phyloP scores from a whole-genome alignment of 257 asterid genomes.

The Voacanga thouarsii region DNA sequence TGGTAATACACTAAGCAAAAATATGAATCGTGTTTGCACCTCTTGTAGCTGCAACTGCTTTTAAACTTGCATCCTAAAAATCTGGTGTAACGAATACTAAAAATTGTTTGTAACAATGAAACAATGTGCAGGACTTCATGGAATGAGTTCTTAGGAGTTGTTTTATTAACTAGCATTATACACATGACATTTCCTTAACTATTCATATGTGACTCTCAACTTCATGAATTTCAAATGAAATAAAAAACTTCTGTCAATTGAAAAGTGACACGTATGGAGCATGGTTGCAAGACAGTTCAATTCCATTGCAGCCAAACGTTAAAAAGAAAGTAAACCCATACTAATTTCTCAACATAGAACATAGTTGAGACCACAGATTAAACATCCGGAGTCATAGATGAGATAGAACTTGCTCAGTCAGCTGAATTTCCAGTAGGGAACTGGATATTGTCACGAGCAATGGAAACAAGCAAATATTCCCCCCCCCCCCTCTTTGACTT shows the following conservation, averaged over 20 bases:
- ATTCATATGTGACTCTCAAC: background rate
- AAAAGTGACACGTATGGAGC: background rate
- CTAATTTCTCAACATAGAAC: background rate
- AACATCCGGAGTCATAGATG: background rate
- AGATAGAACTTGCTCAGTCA: background rate
- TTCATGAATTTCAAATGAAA: background rate
- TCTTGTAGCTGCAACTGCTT: background rate
- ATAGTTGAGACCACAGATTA: background rate
- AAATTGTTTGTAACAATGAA: background rate
- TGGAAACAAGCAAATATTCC: too few relatives aligned
- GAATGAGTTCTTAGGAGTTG: background rate
- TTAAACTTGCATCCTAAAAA: background rate
- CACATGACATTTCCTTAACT: background rate
- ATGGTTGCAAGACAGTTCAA: too few relatives aligned
- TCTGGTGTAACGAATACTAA: background rate
- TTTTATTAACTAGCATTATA: background rate
- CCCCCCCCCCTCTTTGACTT: too few relatives aligned
- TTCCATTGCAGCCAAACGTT: background rate
- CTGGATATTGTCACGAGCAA: too few relatives aligned
- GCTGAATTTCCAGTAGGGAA: background rate
- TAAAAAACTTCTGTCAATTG: background rate
- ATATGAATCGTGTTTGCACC: background rate
- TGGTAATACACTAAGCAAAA: too few relatives aligned
- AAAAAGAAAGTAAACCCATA: background rate
- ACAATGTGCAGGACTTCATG: background rate